Base-by-base conservation (phyloP, 2,329 filamentous ascomycete species). In the Dryadomyces quercus-mongolicae region DNA sequence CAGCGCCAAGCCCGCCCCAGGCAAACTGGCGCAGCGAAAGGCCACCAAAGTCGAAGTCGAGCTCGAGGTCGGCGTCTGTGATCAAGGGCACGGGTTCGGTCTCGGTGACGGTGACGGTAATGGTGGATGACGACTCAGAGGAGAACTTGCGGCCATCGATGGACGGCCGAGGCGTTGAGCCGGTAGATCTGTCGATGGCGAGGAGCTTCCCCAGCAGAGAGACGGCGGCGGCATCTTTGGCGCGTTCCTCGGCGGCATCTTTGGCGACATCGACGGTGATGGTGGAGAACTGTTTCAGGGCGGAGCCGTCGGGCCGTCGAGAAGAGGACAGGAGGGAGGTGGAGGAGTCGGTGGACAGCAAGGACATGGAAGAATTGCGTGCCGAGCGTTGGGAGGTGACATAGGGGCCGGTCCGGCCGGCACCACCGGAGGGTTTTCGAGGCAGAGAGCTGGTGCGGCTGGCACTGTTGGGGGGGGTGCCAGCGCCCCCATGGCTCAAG, bases 41-140 rank as follows among this genome's bases (percentile, higher is more conserved):
- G 0, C 80, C 86, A 13, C 76, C 82, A 70, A 98, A 96, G 61
- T 94, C 86, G 59, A 92, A 82, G 5, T 85, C 77, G 42, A 81
- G 73, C 1, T 80, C 75, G 44, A 91, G 64, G 55, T 81, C 77
- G n/a, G 71, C 70, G 48, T 76, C 68, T 4, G 66, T 71, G 60
- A 76, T 69, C 43, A 16, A 18, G 2, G 54, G 10, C 16, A 6
- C 42, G 9, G 18, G 25, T 1, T 54, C 31, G 12, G 58, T 51
- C 5, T 59, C 52, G 31, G 21, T 6, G 20, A 20, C 44, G n/a
- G 2, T 18, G 10, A 18, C 47, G 9, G 46, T 13, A 2, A 20
- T 21, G 2, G 43, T 13, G 5, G 43, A 9, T 7, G 43, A 22
- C 18, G n/a, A 48, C 6, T 40, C 48, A 2, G 38, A 43, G 16